Evolutionary conservation across 441 rosid genomes (phyloP), one percentile per base, ranked within the genome.

Genomic region (Gossypium trilobum): DNA sequence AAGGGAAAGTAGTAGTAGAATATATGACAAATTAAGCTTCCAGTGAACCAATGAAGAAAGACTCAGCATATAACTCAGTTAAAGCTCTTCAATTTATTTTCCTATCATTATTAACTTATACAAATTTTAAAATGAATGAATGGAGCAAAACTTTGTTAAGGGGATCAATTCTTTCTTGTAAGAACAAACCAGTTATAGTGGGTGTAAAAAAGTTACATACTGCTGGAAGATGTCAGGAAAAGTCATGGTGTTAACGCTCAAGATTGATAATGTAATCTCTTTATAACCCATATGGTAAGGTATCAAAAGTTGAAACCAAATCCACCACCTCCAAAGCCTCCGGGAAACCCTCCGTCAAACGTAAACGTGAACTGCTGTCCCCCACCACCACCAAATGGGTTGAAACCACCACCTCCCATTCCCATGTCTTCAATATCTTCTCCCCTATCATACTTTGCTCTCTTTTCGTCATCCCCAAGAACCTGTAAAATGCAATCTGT

Each of bases 391-490:
- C 93, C 93, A 73, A 87, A 89, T 1, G 91, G 92, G 81, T 87
- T 87, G 82, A 84, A 89, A 75, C 90, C 81, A 2, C 85, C 91
- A 17, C 23, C 57, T 17, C 95, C 99, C 89, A 87, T 89, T 46
- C 95, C 93, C 87, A 84, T 87, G 14, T 89, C 99, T 67, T 90
- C 97, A 13, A 90, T 76, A 77, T 94, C 99, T 81, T 94, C 99
- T 74, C 99, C 99, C 80, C 94, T 85, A 77, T 95, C 98, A 68
- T 74, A 95, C 80, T 96, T 91, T 8, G 88, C 61, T 11, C 97
- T 89, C 76, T 95, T 95, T 50, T 95, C 97, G n/a, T 95, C 99
- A 59, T 95, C 98, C 67, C 92, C 86, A 29, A 95, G 96, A 72
- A 95, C 83, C 99, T 93, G 76, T 17, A 27, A 48, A 44, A 31